Conservation (phyloP, 2,329 filamentous ascomycete species). For the Keithomyces neogunnii region DNA sequence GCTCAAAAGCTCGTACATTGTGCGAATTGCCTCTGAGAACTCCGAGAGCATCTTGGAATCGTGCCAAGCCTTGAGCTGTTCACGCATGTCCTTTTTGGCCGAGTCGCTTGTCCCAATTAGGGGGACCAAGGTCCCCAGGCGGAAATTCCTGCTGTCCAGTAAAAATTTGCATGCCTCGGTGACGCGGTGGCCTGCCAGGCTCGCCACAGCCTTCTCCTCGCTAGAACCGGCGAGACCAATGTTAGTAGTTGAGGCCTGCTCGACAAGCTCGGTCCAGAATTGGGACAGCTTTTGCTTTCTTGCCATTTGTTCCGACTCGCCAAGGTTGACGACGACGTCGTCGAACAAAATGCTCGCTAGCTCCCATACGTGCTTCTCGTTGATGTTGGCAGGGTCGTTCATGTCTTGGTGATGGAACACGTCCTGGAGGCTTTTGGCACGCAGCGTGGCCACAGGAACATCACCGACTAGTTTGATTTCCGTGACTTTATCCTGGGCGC, state of each 20-base stretch:
- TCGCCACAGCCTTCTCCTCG: constrained; percentile 78
- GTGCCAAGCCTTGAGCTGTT: constrained; percentile 79
- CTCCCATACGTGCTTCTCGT: constrained; percentile 76
- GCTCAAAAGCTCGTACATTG: constrained; percentile 80
- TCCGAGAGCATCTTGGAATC: constrained; percentile 78
- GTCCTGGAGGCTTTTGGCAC: constrained; percentile 24
- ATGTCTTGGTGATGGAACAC: constrained; percentile 32
- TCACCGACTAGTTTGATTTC: constrained; percentile 44
- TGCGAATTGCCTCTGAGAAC: constrained; percentile 73
- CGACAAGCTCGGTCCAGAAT: constrained; percentile 60
- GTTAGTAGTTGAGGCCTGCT: constrained; percentile 43
- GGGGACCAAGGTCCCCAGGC: constrained; percentile 75
- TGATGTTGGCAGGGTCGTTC: constrained; percentile 36
- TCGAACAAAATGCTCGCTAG: constrained; percentile 84
- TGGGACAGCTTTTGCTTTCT: constrained; percentile 59
- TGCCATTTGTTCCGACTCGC: constrained; percentile 27
- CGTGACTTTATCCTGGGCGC: constrained; percentile 46
- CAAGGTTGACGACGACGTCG: constrained; percentile 38
- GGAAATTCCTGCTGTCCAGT: constrained; percentile 66
- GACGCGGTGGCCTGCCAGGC: constrained; percentile 70
- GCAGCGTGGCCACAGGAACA: constrained; percentile 50
- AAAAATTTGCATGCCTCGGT: constrained; percentile 77
- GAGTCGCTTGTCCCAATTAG: constrained; percentile 67
- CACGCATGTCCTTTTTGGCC: constrained; percentile 64
- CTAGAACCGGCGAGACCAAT: constrained; percentile 51